Evolutionary conservation across 306 rosid species (phyloP), one percentile per base, ranked within the genome.

Genomic region (Vigna reflexopilosa): DNA sequence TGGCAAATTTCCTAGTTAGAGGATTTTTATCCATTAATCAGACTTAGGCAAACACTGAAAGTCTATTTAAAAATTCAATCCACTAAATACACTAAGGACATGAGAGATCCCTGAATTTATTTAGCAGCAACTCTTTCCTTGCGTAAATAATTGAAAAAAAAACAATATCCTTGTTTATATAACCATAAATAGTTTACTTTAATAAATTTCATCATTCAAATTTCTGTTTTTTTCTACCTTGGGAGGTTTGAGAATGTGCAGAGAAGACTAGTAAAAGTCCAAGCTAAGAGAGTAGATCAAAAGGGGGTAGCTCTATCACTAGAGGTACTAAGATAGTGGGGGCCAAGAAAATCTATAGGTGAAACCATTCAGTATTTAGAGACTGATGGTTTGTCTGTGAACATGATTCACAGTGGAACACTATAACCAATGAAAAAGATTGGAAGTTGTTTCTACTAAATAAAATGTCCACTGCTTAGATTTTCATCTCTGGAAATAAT

Each of bases 21-120:
- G 72, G 67, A 59, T 51, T 42, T n/a, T 34, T 19, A 61, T 45
- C 55, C 76, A 77, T 22, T 4, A 69, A 34, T 66, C 73, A 38
- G 36, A 19, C 36, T 59, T 63, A 3, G 17, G 38, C 49, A 42
- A 42, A 42, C 3, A 42, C 13, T 42, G 2, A 42, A 11, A 42
- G 13, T 13, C 47, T 42, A 42, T 42, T 42, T 42, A 42, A 42
- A 42, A 42, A 42, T 0, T 42, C 13, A 42, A 42, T 42, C 47
- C 12, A 42, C 47, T 42, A 42, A 9, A 42, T 42, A 42, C 12
- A 42, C 13, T 42, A 9, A 42, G 2, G 9, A 36, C 9, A 36
- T 36, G 8, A 36, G 42, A 36, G 8, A 36, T 36, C 42, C 7
- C 42, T 36, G 9, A 36, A 36, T 36, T 36, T 6, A 36, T 36